Conservation (phyloP, 345 rosid species). For the Eucalyptus pauciflora region DNA sequence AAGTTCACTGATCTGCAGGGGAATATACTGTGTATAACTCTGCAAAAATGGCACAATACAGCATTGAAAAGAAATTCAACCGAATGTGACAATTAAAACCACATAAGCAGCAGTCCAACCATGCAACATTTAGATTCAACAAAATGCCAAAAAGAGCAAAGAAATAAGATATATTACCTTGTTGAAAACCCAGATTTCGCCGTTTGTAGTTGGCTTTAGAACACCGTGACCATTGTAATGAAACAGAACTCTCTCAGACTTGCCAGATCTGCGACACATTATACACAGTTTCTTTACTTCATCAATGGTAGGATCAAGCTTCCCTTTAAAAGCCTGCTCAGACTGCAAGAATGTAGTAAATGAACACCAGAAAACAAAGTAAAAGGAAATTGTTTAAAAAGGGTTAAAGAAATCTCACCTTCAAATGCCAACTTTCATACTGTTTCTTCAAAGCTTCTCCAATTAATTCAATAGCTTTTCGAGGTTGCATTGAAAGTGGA, state of each 20-base stretch:
- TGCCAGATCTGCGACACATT: conserved; percentile 77
- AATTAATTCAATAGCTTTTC: conserved; percentile 80
- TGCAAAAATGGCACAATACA: conserved; percentile 7
- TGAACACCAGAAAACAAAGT: not conserved
- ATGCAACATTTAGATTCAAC: not conserved
- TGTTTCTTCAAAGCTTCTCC: conserved; percentile 80
- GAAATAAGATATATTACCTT: conserved; percentile 36
- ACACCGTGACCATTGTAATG: conserved; percentile 99
- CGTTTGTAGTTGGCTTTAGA: conserved; percentile 93
- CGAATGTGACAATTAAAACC: not conserved
- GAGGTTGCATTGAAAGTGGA: conserved; percentile 96
- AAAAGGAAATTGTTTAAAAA: conserved; percentile 68
- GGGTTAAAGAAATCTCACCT: conserved; percentile 33
- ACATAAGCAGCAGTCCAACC: not conserved
- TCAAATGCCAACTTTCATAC: conserved; percentile 99
- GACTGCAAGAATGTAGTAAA: conserved; percentile 3
- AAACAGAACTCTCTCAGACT: conserved; percentile 90
- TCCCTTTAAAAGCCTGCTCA: conserved; percentile 72
- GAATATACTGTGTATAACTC: conserved; percentile 97
- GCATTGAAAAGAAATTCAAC: not conserved
- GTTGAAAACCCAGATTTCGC: conserved; percentile 98
- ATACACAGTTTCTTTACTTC: conserved; percentile 91
- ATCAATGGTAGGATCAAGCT: conserved; percentile 87
- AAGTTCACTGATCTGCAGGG: conserved; percentile 83
- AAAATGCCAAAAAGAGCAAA: not conserved